Conservation (phyloP, 768 basidiomycete species). For the Boletus tomentosulus region DNA sequence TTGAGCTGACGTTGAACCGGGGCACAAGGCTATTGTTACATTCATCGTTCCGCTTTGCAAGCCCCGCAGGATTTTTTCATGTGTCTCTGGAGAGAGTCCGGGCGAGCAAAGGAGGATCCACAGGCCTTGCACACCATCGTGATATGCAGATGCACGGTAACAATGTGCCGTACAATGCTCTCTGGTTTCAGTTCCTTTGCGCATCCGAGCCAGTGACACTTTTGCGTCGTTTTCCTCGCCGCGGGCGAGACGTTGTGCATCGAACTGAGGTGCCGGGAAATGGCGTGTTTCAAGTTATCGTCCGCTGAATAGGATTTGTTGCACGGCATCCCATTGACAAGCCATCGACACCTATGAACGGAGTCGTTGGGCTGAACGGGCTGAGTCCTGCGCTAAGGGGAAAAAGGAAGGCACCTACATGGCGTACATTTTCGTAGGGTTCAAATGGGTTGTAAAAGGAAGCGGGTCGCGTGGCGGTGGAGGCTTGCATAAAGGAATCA, state of each 20-base stretch:
- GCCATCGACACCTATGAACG: slow-evolving; percentile 7
- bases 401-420: background rate
- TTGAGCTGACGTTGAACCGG: background rate
- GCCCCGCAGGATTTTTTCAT: slow-evolving; percentile 16
- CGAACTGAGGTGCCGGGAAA: slow-evolving; percentile 9
- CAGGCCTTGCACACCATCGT: slow-evolving; percentile 12
- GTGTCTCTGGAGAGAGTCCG: slow-evolving; percentile 25
- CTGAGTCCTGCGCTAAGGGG: background rate
- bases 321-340: slow-evolving; percentile 7
- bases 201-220: slow-evolving; percentile 20
- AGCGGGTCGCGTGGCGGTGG: no score
- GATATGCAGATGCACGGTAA: slow-evolving; percentile 19
- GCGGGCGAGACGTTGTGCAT: slow-evolving; percentile 4
- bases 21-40: background rate
- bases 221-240: slow-evolving; percentile 1
- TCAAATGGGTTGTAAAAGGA: background rate
- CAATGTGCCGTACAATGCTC: slow-evolving; percentile 23
- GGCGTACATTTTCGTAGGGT: background rate
- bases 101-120: slow-evolving; percentile 23
- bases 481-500: background rate
- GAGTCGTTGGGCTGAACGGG: slow-evolving; percentile 1
- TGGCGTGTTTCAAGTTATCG: slow-evolving; percentile 9
- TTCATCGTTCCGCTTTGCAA: background rate
- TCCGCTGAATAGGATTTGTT: background rate
- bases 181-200: slow-evolving; percentile 21